A percentile compares a stretch with the other conserved stretches of the same genome.
Evolutionary conservation across 2,329 filamentous ascomycete genomes (phyloP).

Genomic region (Scleromitrula shiraiana): DNA sequence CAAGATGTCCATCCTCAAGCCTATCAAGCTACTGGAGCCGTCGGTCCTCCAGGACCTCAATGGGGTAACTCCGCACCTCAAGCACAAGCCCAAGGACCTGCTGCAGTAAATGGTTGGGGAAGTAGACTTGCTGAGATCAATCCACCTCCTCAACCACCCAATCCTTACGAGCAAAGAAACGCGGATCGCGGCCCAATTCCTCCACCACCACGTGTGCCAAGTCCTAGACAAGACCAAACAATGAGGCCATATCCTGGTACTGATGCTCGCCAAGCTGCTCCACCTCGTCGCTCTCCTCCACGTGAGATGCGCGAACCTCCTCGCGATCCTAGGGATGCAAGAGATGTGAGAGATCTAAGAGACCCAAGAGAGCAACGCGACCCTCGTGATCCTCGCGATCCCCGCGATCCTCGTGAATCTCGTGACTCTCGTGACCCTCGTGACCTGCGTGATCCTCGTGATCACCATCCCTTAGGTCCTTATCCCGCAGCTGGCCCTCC

Average conservation of each 20-base stretch:
- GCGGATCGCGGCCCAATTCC: conserved; percentile 60
- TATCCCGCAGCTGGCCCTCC: conserved; percentile 22
- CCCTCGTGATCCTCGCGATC: conserved; percentile 16
- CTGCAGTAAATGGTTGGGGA: conserved; percentile 43
- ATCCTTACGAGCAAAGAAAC: conserved; percentile 77
- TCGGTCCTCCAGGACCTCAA: conserved; percentile 76
- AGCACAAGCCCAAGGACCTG: conserved; percentile 44
- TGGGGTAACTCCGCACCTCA: conserved; percentile 76
- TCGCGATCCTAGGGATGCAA: conserved; percentile 11
- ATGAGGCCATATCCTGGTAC: conserved; percentile 62
- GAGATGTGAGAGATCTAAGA: not conserved
- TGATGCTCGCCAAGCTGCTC: conserved; percentile 43
- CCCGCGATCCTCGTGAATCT: conserved; percentile 29
- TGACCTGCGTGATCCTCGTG: not conserved
- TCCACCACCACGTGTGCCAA: conserved; percentile 55
- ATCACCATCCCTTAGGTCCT: conserved; percentile 24
- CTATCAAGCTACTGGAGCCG: conserved; percentile 76
- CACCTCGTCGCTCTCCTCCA: conserved; percentile 49
- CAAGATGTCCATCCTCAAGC: conserved; percentile 95
- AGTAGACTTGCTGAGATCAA: conserved; percentile 73
- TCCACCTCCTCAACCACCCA: conserved; percentile 64
- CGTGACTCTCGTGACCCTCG: not conserved
- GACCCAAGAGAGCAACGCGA: conserved; percentile 1
- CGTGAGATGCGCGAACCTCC: conserved; percentile 2
- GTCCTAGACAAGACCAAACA: conserved; percentile 65